These are phyloP conservation scores for Ophiostoma ulmi DNA, from an alignment of 2,329 filamentous ascomycete genomes.

Conservation along the genomic window DNA sequence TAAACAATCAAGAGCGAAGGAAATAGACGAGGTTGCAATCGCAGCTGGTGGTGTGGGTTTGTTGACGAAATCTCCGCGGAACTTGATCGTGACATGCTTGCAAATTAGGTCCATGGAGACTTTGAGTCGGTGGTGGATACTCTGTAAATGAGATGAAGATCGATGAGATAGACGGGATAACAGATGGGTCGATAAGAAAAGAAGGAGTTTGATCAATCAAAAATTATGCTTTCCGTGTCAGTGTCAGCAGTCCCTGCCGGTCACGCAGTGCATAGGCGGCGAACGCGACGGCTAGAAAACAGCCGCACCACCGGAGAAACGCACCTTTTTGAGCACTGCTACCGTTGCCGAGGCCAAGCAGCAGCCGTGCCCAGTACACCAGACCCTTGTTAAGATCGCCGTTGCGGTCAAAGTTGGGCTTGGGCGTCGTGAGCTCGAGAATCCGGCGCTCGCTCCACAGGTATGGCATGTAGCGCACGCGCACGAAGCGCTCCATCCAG, in stretches of 20 bases:
- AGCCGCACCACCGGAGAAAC: constrained; percentile 45
- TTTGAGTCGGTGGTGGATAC: not conserved
- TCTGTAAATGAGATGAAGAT: not conserved
- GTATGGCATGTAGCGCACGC: constrained; percentile 64
- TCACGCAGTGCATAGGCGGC: constrained; percentile 33
- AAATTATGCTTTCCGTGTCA: constrained; percentile 15
- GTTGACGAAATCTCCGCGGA: not conserved
- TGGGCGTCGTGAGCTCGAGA: constrained; percentile 41
- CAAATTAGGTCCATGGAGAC: constrained; percentile 4
- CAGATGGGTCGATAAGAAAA: not conserved
- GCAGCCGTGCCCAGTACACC: constrained; percentile 49
- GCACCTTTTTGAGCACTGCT: constrained; percentile 38
- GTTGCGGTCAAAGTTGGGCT: constrained; percentile 59
- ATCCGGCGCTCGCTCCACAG: constrained; percentile 42
- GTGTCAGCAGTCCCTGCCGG: constrained; percentile 16
- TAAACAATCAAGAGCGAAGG: not conserved
- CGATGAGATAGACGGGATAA: not conserved
- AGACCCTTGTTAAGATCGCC: constrained; percentile 49
- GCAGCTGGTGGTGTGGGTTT: not conserved
- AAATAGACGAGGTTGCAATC: not conserved
- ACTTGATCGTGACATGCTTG: not conserved
- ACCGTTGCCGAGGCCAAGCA: constrained; percentile 45
- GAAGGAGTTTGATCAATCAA: not conserved
- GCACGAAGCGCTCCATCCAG: constrained; percentile 64
- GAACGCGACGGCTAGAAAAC: constrained; percentile 37